Conservation (phyloP, 2,329 filamentous ascomycete species). For the Coniella lustricola region DNA sequence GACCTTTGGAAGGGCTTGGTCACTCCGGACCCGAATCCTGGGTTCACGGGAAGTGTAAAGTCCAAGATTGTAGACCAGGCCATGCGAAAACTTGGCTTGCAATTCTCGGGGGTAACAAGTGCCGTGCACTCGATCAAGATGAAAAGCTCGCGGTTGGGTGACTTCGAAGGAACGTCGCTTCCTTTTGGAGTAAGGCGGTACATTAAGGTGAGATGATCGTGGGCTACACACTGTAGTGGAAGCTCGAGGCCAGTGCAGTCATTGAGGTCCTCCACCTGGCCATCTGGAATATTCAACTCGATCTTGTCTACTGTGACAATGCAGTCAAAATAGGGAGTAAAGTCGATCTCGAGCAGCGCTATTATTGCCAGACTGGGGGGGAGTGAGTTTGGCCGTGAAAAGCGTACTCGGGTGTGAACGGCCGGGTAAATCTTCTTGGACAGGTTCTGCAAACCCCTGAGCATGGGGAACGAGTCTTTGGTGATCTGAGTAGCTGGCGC, state of each 20-base stretch:
- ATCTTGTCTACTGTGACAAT: slow-evolving; percentile 57
- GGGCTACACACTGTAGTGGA: slow-evolving; percentile 56
- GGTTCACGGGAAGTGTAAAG: slow-evolving; percentile 59
- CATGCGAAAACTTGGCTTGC: slow-evolving; percentile 56
- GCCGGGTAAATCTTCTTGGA: slow-evolving; percentile 60
- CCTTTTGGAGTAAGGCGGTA: slow-evolving; percentile 56
- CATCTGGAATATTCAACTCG: slow-evolving; percentile 49
- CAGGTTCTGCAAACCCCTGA: slow-evolving; percentile 57
- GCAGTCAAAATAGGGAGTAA: slow-evolving; percentile 63
- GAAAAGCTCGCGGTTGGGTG: slow-evolving; percentile 44
- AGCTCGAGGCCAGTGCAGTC: slow-evolving; percentile 42
- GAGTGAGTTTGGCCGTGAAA: slow-evolving; percentile 55
- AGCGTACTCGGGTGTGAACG: slow-evolving; percentile 65
- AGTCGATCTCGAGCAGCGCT: slow-evolving; percentile 66
- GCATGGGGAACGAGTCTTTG: slow-evolving; percentile 54
- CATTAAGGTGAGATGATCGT: slow-evolving; percentile 69
- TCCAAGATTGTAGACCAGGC: slow-evolving; percentile 63
- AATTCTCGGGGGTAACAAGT: slow-evolving; percentile 47
- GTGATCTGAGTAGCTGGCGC: slow-evolving; percentile 56
- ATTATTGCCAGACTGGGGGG: slow-evolving; percentile 56
- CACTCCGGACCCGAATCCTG: slow-evolving; percentile 47
- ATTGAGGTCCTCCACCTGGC: slow-evolving; percentile 52
- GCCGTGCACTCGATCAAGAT: slow-evolving; percentile 56
- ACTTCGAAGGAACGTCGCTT: slow-evolving; percentile 38
- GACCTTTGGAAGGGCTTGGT: slow-evolving; percentile 53